These are phyloP conservation scores for Tylopilus vinaceipallidus DNA, from an alignment of 768 basidiomycete genomes.

Conservation along the genomic window DNA sequence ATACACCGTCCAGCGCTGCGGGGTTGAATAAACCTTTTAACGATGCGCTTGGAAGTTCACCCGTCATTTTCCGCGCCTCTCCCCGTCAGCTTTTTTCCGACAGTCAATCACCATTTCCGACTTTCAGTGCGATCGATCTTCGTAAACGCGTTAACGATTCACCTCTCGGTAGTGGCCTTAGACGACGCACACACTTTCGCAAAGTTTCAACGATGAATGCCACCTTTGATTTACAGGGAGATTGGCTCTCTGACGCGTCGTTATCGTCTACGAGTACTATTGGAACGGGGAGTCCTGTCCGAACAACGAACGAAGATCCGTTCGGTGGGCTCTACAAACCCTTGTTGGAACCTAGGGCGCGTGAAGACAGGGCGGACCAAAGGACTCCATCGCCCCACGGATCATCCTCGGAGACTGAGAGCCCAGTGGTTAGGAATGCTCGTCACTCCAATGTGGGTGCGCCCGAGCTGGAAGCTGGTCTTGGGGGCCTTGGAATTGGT, in stretches of 20 bases:
- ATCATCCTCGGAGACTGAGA: conserved; percentile 40
- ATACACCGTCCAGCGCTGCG: conserved; percentile 27
- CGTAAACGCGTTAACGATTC: conserved; percentile 44
- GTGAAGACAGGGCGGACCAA: conserved; percentile 7
- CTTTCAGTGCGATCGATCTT: conserved; percentile 30
- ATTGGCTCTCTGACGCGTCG: conserved; percentile 33
- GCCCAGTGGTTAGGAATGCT: conserved; percentile 45
- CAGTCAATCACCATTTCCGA: conserved; percentile 33
- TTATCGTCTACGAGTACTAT: conserved; percentile 23
- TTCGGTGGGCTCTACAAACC: conserved; percentile 47
- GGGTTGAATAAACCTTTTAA: conserved; percentile 27
- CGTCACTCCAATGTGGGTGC: conserved; percentile 21
- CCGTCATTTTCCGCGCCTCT: conserved; percentile 41
- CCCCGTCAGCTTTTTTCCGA: conserved; percentile 41
- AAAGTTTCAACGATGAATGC: conserved; percentile 30
- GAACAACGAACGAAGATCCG: conserved; percentile 40
- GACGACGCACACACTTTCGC: conserved; percentile 30
- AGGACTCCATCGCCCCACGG: conserved; percentile 15
- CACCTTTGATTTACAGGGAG: conserved; percentile 22
- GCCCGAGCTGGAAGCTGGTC: conserved; percentile 32
- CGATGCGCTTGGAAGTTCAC: conserved; percentile 33
- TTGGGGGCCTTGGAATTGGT: conserved; percentile 39
- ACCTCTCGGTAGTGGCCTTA: conserved; percentile 37
- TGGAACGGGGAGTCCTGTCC: conserved; percentile 24
- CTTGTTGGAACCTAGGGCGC: conserved; percentile 16